Evolutionary conservation across 1,284 basidiomycete genomes (phyloP).

Genomic region (Naganishia sp.): DNA sequence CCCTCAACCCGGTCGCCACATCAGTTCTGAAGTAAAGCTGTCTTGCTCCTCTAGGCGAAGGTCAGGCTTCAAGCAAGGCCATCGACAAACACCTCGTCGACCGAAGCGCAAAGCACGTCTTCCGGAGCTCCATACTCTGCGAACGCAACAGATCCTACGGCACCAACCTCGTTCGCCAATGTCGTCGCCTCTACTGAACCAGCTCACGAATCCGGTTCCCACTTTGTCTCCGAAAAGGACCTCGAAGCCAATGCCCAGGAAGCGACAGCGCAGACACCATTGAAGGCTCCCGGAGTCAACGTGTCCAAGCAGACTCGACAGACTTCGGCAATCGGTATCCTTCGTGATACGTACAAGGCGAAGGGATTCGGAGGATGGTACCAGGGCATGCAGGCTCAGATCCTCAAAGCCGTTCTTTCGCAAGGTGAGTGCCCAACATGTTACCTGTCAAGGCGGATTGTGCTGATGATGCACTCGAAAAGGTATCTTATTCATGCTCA

Average conservation of each 20-base stretch:
- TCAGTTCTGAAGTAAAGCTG: neutral
- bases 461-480: neutral
- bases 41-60: conserved; percentile 66
- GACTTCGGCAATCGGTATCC: conserved; percentile 72
- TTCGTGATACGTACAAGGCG: conserved; percentile 70
- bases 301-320: conserved; percentile 51
- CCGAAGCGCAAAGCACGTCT: conserved; percentile 8
- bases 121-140: neutral
- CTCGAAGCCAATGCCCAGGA: conserved; percentile 55
- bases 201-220: conserved; percentile 20
- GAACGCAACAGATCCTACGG: conserved; percentile 54
- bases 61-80: conserved; percentile 83
- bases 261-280: conserved; percentile 52
- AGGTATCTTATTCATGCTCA: conserved; percentile 55
- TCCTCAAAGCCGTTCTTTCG: conserved; percentile 62
- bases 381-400: conserved; percentile 72
- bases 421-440: conserved; percentile 51
- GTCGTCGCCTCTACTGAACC: conserved; percentile 36
- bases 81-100: conserved; percentile 7
- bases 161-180: conserved; percentile 41
- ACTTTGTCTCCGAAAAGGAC: conserved; percentile 30
- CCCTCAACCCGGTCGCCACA: neutral
- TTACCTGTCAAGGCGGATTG: no score
- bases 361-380: conserved; percentile 91
- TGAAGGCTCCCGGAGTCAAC: conserved; percentile 36